phyloP scores from a whole-genome alignment of 441 rosid species.

The Sinapis alba region DNA sequence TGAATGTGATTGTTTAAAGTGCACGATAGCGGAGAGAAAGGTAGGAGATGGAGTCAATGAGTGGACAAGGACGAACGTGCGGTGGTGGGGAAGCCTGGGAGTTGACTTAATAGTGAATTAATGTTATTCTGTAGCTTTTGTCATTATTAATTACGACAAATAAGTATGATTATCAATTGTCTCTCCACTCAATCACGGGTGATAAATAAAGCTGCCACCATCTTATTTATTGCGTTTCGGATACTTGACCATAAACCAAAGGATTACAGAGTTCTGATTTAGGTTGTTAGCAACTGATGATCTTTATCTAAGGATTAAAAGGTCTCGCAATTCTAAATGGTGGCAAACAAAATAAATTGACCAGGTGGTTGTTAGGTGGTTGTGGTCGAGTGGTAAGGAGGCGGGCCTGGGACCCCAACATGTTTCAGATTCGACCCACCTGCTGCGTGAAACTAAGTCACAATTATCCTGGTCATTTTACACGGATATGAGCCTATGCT shows the following conservation, averaged over 20 bases:
- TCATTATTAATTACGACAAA: slow-evolving; percentile 37
- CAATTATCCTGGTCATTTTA: no score
- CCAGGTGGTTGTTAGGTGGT: no score
- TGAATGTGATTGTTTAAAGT: neutral
- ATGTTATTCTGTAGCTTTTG: slow-evolving; percentile 1
- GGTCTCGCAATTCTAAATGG: no score
- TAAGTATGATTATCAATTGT: slow-evolving; percentile 24
- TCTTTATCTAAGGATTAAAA: no score
- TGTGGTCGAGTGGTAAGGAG: no score
- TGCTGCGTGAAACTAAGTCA: no score
- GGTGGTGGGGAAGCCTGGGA: slow-evolving; percentile 40
- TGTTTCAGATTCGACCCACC: no score
- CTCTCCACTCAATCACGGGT: slow-evolving; percentile 36
- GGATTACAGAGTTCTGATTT: no score
- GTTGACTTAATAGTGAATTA: slow-evolving; percentile 38
- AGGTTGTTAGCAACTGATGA: no score
- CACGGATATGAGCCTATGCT: no score
- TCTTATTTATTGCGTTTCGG: neutral
- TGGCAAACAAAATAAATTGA: no score
- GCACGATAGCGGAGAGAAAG: slow-evolving; percentile 30
- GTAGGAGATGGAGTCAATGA: neutral
- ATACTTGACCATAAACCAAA: neutral
- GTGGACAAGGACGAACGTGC: slow-evolving; percentile 33
- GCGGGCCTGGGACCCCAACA: no score
- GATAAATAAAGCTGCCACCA: slow-evolving; percentile 33